phyloP scores from a whole-genome alignment of 306 rosid species.

The Cucumis cinereus region DNA sequence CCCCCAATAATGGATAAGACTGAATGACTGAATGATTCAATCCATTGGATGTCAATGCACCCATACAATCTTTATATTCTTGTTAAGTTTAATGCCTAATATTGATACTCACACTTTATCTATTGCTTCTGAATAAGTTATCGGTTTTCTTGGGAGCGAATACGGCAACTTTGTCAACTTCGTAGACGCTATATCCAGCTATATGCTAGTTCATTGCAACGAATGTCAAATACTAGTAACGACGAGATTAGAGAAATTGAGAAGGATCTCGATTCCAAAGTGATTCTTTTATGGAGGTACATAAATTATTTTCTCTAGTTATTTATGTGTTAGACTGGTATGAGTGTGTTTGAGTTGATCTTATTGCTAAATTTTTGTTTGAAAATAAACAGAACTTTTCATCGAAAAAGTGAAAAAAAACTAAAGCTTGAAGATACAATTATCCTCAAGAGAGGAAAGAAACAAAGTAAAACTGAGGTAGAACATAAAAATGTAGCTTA shows the following conservation, averaged over 20 bases:
- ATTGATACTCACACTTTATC: constrained; percentile 19
- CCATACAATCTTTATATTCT: background rate
- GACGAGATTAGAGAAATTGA: constrained; percentile 79
- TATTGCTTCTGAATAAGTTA: constrained; percentile 43
- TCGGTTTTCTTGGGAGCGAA: constrained; percentile 89
- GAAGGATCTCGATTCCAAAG: constrained; percentile 86
- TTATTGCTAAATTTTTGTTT: background rate
- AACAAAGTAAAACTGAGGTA: too few relatives aligned
- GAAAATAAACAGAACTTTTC: too few relatives aligned
- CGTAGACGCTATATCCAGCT: constrained; percentile 85
- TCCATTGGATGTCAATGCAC: background rate
- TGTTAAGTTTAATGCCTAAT: background rate
- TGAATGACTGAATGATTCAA: constrained; percentile 6
- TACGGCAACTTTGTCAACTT: constrained; percentile 70
- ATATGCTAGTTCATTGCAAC: constrained; percentile 65
- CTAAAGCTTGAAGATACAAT: too few relatives aligned
- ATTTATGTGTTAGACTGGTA: background rate
- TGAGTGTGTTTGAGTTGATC: background rate
- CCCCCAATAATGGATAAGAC: background rate
- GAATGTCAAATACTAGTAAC: constrained; percentile 23
- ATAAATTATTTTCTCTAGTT: constrained; percentile 10
- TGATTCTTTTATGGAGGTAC: constrained; percentile 94
- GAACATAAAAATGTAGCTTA: too few relatives aligned
- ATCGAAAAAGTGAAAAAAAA: too few relatives aligned
- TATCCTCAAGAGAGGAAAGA: too few relatives aligned